These are phyloP conservation scores for Acanthamoeba lenticulata DNA, from an alignment of 208 protist species.

Conservation along the genomic window DNA sequence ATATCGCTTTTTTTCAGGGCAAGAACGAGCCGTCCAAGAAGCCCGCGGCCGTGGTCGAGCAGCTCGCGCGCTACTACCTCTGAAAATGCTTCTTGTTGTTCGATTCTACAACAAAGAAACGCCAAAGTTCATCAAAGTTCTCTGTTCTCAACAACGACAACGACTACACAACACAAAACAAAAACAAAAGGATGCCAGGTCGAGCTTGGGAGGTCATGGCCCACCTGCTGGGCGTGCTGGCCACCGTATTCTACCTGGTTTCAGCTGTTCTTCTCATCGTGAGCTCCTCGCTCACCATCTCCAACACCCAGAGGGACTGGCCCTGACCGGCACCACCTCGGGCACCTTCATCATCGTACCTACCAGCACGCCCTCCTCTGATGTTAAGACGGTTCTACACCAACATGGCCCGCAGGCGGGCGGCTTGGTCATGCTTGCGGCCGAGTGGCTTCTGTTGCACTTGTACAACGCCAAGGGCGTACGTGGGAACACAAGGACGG, in stretches of 20 bases:
- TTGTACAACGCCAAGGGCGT: no score
- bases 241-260: background rate
- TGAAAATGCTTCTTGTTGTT: background rate
- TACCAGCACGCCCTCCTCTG: no score
- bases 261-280: background rate
- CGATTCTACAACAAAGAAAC: background rate
- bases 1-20: background rate
- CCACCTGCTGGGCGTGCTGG: background rate
- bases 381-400: no score
- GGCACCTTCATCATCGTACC: background rate
- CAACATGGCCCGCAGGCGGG: no score
- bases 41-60: background rate
- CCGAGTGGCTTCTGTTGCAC: no score
- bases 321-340: background rate
- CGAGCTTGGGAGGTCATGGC: no score
- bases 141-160: no score
- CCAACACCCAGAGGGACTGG: background rate
- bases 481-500: no score
- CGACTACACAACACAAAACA: no score
- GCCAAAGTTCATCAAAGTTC: background rate
- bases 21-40: slow-evolving; percentile 20
- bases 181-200: no score
- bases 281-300: background rate
- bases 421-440: background rate
- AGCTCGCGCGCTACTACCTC: background rate